Base-by-base conservation (phyloP, 2,329 filamentous ascomycete genomes). In the Scedosporium aurantiacum region DNA sequence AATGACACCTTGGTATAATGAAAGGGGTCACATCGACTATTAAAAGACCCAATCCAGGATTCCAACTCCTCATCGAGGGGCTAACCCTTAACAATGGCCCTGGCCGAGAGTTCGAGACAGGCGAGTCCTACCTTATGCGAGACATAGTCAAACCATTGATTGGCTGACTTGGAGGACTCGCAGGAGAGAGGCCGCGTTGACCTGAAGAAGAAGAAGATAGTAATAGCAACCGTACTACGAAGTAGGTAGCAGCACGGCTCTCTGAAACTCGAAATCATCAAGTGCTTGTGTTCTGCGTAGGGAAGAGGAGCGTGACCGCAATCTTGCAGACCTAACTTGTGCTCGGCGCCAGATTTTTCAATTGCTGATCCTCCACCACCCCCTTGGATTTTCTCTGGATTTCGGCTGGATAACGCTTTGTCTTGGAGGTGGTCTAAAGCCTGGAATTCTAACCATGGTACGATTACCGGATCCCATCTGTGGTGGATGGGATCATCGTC, bases 91-190 rank as follows among this genome's bases (percentile, higher is more conserved):
- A 28, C 18, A 18, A 54, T 23, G 18, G 50, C 5, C 5, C 50
- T 18, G 8, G 43, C 43, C 18, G 16, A 47, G 43, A 18, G 5
- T 21, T 47, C 50, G 50, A 54, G 18, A 23, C 50, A 54, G 50
- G 57, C 32, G 37, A n/a, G 21, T 58, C 57, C 57, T 58, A 27
- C 27, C 21, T 58, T 45, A 58, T 58, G 57, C 57, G 25, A 58
- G 32, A 27, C 40, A 47, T 27, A 18, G 14, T 58, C 21, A 16
- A 21, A 23, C 18, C 40, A 41, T 4, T 8, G 57, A 52, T 60
- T 60, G 58, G 43, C 58, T 52, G 23, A 2, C 25, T 25, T 4
- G n/a, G 10, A n/a, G 43, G 21, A 5, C 18, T 5, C 37, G 2
- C 1, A 28, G 7, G 21, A 28, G 18, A 25, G 40, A 59, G 43